Evolutionary conservation across 768 basidiomycete species (phyloP), one percentile per base, ranked within the genome.

Genomic region (Ephemerocybe angulata): DNA sequence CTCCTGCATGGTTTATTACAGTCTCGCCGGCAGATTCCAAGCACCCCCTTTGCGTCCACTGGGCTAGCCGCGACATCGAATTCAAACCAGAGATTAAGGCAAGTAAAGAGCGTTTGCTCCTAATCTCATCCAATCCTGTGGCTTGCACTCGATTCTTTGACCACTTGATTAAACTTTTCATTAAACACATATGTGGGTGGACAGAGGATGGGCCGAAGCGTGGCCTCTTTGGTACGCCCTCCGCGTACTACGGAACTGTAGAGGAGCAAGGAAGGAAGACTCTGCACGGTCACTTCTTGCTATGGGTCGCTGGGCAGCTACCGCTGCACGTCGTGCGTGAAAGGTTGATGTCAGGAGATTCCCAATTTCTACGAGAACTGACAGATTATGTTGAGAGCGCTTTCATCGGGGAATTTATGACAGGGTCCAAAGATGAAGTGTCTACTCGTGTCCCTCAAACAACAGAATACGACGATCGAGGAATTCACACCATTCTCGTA

Each of bases 1-100:
- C 30, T 13, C 53, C 44, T 3, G 3, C 43, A 15, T 54, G 53
- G 53, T 54, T 35, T 25, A 47, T 54, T 4, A 54, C 53, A n/a
- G 1, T 54, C 2, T 46, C 53, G 1, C 72, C 71, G 13, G 62
- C 66, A 15, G 70, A 71, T 44, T 57, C 31, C 4, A 59, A 58
- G 17, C 64, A 70, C 63, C 71, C 70, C 7, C 46, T 74, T 2
- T 69, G 64, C 42, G 24, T 72, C 5, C 71, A 72, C 52, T 69
- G 40, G 54, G 70, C 66, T 3, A 62, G 60, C 37, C 50, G 40
- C 0, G 53, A 64, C 4, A 31, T 60, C 4, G 49, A 47, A 12
- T 68, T 65, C 37, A 41, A 24, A 12, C 58, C 54, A 7, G 38
- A 38, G n/a, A 21, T 59, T 5, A 17, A 27, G 13, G 11, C n/a